phyloP scores from a whole-genome alignment of 2,329 filamentous ascomycete species.

The Ophiocordyceps australis region DNA sequence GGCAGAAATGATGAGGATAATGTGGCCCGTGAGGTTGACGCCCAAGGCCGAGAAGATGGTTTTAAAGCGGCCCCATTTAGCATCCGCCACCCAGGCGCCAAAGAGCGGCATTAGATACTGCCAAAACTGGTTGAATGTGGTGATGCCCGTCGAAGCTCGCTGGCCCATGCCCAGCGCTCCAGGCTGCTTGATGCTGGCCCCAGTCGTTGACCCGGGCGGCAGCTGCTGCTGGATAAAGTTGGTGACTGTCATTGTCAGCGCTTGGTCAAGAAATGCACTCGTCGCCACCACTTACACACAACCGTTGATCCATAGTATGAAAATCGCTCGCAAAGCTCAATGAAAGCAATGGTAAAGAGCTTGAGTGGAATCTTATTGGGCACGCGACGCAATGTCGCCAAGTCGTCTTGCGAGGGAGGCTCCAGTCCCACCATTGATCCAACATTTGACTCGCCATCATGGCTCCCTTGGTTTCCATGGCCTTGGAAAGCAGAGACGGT shows the following conservation, averaged over 20 bases:
- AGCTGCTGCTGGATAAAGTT: constrained; percentile 43
- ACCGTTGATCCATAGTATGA: constrained; percentile 58
- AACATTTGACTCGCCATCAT: too few species aligned
- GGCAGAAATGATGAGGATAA: constrained; percentile 46
- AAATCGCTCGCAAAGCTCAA: constrained; percentile 61
- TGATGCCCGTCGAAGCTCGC: constrained; percentile 29
- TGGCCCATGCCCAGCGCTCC: constrained; percentile 38
- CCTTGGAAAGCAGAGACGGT: too few species aligned
- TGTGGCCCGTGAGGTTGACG: constrained; percentile 47
- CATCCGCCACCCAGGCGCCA: constrained; percentile 42
- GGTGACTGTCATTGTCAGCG: too few species aligned
- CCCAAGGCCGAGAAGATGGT: constrained; percentile 52
- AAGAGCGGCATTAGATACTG: constrained; percentile 40
- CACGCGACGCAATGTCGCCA: constrained; percentile 41
- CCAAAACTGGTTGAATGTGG: constrained; percentile 41
- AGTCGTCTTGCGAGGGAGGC: too few species aligned
- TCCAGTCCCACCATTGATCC: too few species aligned
- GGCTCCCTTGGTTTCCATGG: too few species aligned
- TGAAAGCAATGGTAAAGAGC: constrained; percentile 52
- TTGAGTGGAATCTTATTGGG: constrained; percentile 46
- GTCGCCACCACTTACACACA: too few species aligned
- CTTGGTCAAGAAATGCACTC: too few species aligned
- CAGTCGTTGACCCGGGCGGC: constrained; percentile 33
- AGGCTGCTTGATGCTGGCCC: constrained; percentile 21
- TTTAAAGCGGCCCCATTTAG: constrained; percentile 54